Evolutionary conservation across 2,329 filamentous ascomycete genomes (phyloP), one percentile per base, ranked within the genome.

Genomic region (Grosmannia huntii): DNA sequence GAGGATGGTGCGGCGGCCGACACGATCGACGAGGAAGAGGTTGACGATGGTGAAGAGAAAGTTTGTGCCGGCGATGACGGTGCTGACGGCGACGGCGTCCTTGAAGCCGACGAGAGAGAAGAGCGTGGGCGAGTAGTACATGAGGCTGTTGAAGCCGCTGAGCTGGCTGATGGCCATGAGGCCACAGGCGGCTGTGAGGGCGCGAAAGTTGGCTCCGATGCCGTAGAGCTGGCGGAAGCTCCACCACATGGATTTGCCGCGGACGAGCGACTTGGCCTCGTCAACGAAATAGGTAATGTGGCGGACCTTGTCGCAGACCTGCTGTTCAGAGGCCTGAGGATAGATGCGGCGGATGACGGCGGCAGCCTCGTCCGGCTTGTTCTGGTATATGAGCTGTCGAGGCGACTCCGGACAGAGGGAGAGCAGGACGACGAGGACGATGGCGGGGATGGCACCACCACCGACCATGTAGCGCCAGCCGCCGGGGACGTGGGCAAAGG

Each of bases 391-490:
- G 28, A 96, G 76, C 86, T 89, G 96, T 27, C 92, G 78, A 33
- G 91, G 91, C 7, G 88, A 94, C 71, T 97, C 92, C 0, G 90
- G 90, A 80, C 96, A 86, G 54, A 83, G 75, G 4, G 82, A 64
- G 59, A 96, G 73, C 57, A 94, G 73, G 0, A 76, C 68, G 9
- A 82, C 79, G 68, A 96, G 91, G 3, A 90, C 57, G 0, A 80
- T 69, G 0, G 90, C 90, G 0, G 91, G 92, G 25, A 86, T 60
- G 10, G 87, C 87, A 0, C 91, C 91, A 0, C 96, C 71, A 0
- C 91, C 90, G 0, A 96, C 90, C 81, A 95, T 91, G 85, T 88
- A 95, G 55, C 90, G 77, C 91, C 91, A 96, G 23, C 68, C 64
- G 59, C 72, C 68, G 0, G 75, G 78, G 58, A 75, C 74, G 59